Base-by-base conservation (phyloP, 768 basidiomycete species). In the Mycena galericulata region DNA sequence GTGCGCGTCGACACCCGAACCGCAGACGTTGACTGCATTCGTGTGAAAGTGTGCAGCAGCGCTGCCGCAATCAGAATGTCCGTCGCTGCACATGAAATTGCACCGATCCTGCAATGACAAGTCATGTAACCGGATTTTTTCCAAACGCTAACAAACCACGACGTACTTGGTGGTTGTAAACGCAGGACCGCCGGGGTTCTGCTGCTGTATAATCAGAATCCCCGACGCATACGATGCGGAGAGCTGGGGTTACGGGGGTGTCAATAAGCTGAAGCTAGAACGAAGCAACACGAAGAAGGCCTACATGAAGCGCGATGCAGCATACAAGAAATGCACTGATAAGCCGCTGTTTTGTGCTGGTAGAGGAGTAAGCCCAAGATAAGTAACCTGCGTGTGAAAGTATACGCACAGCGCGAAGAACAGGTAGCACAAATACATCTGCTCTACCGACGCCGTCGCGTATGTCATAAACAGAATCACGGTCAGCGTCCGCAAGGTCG, bases 291-390 rank as follows among this genome's bases (percentile, higher is more conserved):
- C n/a, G n/a, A n/a, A n/a, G n/a, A n/a, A n/a, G n/a, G 46, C 29
- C 14, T 32, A 60, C 58, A 7, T 60, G 58, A 24, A 38, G 29
- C 45, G 18, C 45, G 32, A 60, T 60, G 46, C n/a, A 32, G 32
- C 26, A 49, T 4, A 60, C n/a, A 12, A 60, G 30, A 17, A 46
- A 5, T 15, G 15, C 46, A 60, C 12, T 36, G n/a, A 60, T 60
- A 3, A 36, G 14, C 32, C 58, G 11, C n/a, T 22, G 3, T 20
- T 36, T 47, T n/a, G 58, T 49, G 34, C 58, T 60, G 58, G n/a
- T n/a, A 17, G 47, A 11, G 24, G 32, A 8, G 32, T 49, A 18
- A 32, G n/a, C n/a, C n/a, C n/a, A n/a, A n/a, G n/a, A 7, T 38
- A 60, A 18, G 22, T 18, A 22, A 12, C n/a, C n/a, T n/a, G n/a